Conservation (phyloP, 1,284 basidiomycete species). For the Rhizoctonia solani region DNA sequence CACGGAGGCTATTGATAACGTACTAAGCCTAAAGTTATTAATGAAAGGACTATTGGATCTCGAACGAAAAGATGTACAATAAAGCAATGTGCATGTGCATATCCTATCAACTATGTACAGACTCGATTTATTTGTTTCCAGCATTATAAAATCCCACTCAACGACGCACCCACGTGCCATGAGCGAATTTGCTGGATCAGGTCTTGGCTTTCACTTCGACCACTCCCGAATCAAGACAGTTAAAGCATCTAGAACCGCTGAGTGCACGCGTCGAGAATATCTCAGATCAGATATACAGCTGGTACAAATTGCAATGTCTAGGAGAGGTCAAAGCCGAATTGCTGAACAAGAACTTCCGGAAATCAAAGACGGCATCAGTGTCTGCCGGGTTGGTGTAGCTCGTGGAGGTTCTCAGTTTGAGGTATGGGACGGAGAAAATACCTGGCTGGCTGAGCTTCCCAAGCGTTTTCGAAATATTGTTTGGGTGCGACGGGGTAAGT, state of each 20-base stretch:
- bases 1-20: slow-evolving; percentile 25
- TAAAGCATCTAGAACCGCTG: too few relatives aligned
- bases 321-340: slow-evolving; percentile 8
- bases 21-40: slow-evolving; percentile 13
- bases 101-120: background rate
- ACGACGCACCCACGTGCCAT: slow-evolving; percentile 7
- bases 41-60: slow-evolving; percentile 29
- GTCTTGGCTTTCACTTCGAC: background rate
- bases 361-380: slow-evolving; percentile 7
- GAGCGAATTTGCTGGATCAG: background rate
- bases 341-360: slow-evolving; percentile 11
- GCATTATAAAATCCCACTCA: too few relatives aligned
- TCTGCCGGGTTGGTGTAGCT: slow-evolving; percentile 20
- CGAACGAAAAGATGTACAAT: slow-evolving; percentile 19
- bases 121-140: background rate
- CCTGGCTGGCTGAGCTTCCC: slow-evolving; percentile 18
- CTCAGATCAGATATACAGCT: too few relatives aligned
- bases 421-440: slow-evolving; percentile 14
- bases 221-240: too few relatives aligned
- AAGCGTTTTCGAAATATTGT: slow-evolving; percentile 24
- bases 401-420: slow-evolving; percentile 29
- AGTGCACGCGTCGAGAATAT: too few relatives aligned
- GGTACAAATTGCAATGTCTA: background rate
- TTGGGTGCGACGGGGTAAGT: slow-evolving; percentile 21
- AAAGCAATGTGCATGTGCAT: background rate